Conservation (phyloP, 148 eudicot genomes). For the Vaccinium myrtillus region DNA sequence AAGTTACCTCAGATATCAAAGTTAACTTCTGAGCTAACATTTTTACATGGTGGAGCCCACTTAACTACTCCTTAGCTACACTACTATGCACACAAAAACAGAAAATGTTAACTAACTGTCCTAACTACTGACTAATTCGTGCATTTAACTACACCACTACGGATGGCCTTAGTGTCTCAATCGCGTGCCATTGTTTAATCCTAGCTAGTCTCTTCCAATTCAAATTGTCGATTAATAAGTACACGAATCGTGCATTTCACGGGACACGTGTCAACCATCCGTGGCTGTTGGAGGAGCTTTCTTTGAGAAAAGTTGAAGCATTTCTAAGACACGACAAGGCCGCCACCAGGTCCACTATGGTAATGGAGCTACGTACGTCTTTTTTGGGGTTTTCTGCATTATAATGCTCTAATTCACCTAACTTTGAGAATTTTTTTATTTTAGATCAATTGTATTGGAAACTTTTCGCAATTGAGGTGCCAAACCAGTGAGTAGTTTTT, state of each 20-base stretch:
- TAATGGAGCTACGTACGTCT: neutral
- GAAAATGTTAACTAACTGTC: no score
- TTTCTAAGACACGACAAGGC: constrained; percentile 4
- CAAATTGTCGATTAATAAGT: neutral
- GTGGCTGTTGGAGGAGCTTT: neutral
- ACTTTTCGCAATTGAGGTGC: neutral
- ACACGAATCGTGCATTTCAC: neutral
- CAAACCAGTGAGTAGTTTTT: neutral
- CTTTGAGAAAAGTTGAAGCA: constrained; percentile 4
- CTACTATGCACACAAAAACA: no score
- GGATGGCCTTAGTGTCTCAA: neutral
- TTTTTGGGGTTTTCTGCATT: neutral
- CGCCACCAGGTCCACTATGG: neutral
- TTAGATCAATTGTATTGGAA: neutral
- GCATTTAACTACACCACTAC: no score
- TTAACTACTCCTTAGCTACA: no score
- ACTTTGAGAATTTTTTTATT: neutral
- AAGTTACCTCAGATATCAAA: no score
- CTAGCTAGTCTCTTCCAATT: neutral
- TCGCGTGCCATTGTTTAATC: neutral
- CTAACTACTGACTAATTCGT: no score
- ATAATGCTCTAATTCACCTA: neutral
- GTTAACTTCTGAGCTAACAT: no score
- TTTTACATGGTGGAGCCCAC: no score
- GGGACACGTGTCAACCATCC: neutral